Evolutionary conservation across 495 filamentous ascomycete species (phyloP).

Genomic region (Cladorrhinum samala): DNA sequence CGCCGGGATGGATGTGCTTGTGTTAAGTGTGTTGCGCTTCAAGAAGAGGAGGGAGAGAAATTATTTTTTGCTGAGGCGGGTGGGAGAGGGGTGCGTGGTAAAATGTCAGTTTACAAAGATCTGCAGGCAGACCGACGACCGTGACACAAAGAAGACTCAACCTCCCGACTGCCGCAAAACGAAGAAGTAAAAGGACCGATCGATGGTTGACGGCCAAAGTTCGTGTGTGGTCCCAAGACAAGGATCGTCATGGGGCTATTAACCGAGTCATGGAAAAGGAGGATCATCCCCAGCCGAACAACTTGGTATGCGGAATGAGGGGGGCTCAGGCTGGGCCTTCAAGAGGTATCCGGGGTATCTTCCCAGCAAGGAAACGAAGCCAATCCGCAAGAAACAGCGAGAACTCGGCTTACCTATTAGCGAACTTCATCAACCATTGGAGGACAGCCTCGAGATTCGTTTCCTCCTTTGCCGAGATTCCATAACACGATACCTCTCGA

Average conservation of each 20-base stretch:
- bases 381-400: neutral
- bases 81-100: neutral
- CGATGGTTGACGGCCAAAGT: neutral
- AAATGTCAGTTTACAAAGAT: neutral
- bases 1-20: conserved; percentile 1
- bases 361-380: neutral
- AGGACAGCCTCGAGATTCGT: conserved; percentile 96
- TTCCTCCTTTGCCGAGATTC: conserved; percentile 97
- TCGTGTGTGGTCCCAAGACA: neutral
- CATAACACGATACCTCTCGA: conserved; percentile 97
- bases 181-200: neutral
- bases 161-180: neutral
- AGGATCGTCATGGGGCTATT: neutral
- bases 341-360: neutral
- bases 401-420: conserved; percentile 49
- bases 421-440: conserved; percentile 90
- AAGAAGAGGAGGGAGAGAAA: neutral
- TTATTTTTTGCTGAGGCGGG: neutral
- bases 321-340: too few species aligned
- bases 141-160: neutral
- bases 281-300: too few species aligned
- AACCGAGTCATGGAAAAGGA: neutral
- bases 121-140: neutral
- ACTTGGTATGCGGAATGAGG: too few species aligned
- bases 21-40: neutral